Evolutionary conservation across 1,284 basidiomycete genomes (phyloP), one percentile per base, ranked within the genome.

Genomic region (Anthracocystis walkeri): DNA sequence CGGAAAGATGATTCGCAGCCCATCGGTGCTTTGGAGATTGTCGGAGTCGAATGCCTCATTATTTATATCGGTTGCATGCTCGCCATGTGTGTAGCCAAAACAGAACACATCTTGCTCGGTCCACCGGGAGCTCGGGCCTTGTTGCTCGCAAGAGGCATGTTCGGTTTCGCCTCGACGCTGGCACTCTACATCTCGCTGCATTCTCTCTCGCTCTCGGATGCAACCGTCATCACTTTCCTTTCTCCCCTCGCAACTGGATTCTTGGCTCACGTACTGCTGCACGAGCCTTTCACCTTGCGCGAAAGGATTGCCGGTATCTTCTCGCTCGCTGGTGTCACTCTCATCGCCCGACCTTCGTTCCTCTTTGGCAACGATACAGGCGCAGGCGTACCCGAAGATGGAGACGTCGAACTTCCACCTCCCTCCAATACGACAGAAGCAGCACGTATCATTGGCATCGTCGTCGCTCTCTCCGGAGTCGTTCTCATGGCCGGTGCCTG

Each of bases 151-250:
- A 85, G 92, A 71, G 91, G 92, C 3, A 86, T 92, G 62, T 87
- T 88, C 11, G 92, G 92, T 88, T 91, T 80, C 50, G 86, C 64
- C 8, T 90, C 89, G 0, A 86, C 92, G 18, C 46, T 77, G n/a
- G 72, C 65, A n/a, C 86, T 90, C 4, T 93, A 93, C 83, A 91
- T 90, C 80, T 89, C 90, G 0, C 86, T 93, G 18, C 88, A 90
- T 62, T 90, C 89, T 67, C 87, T 92, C 21, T 90, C 90, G 0
- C 86, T 93, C 0, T 91, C 91, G 5, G 92, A 94, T 81, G 89
- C 91, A 0, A 91, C 90, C 0, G 91, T 92, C 16, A 87, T 95
- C 51, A 90, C 90, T 0, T 94, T 93, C 86, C 87, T 95, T 8
- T 85, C 89, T 0, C 93, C 93, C 0, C 88, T 90, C 60, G 87